Evolutionary conservation across 1,139 yeast genomes (phyloP), one percentile per base, ranked within the genome.

Genomic region (Yamadazyma buinensis): DNA sequence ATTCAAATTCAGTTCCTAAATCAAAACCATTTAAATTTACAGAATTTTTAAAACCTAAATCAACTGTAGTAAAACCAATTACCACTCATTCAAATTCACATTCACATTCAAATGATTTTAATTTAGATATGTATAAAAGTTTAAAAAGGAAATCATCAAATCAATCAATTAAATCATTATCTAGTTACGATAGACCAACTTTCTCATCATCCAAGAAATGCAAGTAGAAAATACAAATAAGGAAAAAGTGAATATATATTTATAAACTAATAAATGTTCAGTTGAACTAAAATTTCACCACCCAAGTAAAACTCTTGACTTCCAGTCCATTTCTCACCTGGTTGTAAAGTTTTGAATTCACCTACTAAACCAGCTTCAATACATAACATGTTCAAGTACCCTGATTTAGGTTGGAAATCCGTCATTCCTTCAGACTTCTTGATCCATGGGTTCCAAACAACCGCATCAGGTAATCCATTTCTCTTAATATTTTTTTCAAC

Each of bases 361-460:
- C 77, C 72, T 29, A 92, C 97, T 46, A 81, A 72, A 26, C 98
- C 98, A 2, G 96, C 94, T 60, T 92, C 98, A 36, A 92, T 76
- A 62, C 98, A 92, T 40, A 92, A 75, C 97, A 92, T 90, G 32
- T 80, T 69, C 47, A 80, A 72, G 65, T 72, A 92, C 4, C 96
- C 97, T 35, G 64, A 57, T 54, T 85, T 87, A 35, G 98, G 98
- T 48, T 71, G 74, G 55, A 90, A 92, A 59, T 92, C 98, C 24
- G 68, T 80, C 90, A 92, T 84, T 1, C 83, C 82, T 20, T 64
- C 69, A 15, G 94, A 77, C 57, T 84, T 85, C 35, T 82, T 75
- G 47, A 75, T 68, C 98, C 97, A 92, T 18, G 98, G 98, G 58
- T 92, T 92, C 98, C 98, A 92, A 35, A 92, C 97, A 32, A 92